These are phyloP conservation scores for Lactarius hengduanensis DNA, from an alignment of 768 basidiomycete genomes.

Conservation along the genomic window DNA sequence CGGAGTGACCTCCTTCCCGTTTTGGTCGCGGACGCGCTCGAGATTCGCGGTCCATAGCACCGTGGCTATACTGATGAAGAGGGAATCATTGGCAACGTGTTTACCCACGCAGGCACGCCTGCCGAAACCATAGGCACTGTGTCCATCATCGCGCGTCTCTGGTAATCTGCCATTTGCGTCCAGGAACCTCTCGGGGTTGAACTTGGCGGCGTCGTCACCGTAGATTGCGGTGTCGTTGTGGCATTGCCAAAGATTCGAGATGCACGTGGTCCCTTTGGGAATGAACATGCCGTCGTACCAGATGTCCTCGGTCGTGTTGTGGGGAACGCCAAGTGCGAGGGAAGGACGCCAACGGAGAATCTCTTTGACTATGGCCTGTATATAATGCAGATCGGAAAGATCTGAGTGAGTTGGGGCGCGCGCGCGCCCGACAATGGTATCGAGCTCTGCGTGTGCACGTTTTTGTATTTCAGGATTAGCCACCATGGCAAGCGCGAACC, in stretches of 20 bases:
- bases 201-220: conserved; percentile 23
- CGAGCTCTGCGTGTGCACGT: conserved; percentile 16
- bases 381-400: conserved; percentile 7
- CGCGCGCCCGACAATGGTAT: conserved; percentile 10
- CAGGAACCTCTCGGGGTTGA: conserved; percentile 29
- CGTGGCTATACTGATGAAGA: conserved; percentile 28
- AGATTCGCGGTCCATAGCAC: conserved; percentile 27
- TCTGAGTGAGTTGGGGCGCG: conserved; percentile 8
- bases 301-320: conserved; percentile 31
- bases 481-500: conserved; percentile 26
- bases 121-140: conserved; percentile 23
- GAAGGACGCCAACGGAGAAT: conserved; percentile 13
- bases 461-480: conserved; percentile 22
- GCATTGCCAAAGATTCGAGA: conserved; percentile 31
- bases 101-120: conserved; percentile 26
- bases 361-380: conserved; percentile 18
- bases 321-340: conserved; percentile 6
- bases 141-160: conserved; percentile 20
- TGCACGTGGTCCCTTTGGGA: conserved; percentile 37
- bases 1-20: conserved; percentile 11
- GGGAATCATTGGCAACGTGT: conserved; percentile 25
- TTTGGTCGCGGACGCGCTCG: conserved; percentile 7
- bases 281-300: conserved; percentile 35
- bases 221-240: conserved; percentile 12
- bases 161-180: conserved; percentile 13